These are phyloP conservation scores for Ramularia endophylla DNA, from an alignment of 2,329 filamentous ascomycete genomes.

Conservation along the genomic window DNA sequence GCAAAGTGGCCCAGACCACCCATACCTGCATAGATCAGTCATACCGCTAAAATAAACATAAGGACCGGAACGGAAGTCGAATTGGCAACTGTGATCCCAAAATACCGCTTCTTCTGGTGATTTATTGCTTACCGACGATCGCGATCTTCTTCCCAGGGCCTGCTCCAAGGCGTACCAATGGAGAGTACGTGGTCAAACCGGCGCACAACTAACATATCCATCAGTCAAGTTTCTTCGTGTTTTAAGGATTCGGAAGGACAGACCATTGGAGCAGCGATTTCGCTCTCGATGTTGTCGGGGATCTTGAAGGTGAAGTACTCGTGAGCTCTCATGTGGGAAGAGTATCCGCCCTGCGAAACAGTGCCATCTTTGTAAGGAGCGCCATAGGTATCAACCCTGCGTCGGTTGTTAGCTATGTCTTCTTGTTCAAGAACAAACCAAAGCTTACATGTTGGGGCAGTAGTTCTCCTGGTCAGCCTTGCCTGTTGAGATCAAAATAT, in stretches of 20 bases:
- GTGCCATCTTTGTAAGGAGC: constrained; percentile 52
- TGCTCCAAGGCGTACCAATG: constrained; percentile 67
- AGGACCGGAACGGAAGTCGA: too few relatives aligned
- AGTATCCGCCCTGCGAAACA: constrained; percentile 60
- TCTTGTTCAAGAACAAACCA: constrained; percentile 41
- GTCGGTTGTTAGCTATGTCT: constrained; percentile 36
- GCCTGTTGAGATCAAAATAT: constrained; percentile 9
- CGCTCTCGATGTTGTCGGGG: constrained; percentile 59
- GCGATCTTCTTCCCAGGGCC: constrained; percentile 75
- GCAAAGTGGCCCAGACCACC: constrained; percentile 48
- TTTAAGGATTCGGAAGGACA: not conserved
- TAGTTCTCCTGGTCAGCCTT: constrained; percentile 50
- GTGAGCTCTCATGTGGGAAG: constrained; percentile 64
- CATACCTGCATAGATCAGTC: too few relatives aligned
- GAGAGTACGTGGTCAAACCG: constrained; percentile 73
- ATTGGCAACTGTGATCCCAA: too few relatives aligned
- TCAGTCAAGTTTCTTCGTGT: not conserved
- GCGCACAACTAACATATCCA: constrained; percentile 65
- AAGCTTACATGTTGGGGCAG: constrained; percentile 46
- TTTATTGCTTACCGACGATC: constrained; percentile 55
- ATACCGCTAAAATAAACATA: too few relatives aligned
- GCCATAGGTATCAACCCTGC: constrained; percentile 45
- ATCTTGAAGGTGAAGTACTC: constrained; percentile 73
- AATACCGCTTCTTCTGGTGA: too few relatives aligned
- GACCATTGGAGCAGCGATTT: constrained; percentile 50